phyloP scores from a whole-genome alignment of 108 stramenopile species.

The Schizochytrium sp. region DNA sequence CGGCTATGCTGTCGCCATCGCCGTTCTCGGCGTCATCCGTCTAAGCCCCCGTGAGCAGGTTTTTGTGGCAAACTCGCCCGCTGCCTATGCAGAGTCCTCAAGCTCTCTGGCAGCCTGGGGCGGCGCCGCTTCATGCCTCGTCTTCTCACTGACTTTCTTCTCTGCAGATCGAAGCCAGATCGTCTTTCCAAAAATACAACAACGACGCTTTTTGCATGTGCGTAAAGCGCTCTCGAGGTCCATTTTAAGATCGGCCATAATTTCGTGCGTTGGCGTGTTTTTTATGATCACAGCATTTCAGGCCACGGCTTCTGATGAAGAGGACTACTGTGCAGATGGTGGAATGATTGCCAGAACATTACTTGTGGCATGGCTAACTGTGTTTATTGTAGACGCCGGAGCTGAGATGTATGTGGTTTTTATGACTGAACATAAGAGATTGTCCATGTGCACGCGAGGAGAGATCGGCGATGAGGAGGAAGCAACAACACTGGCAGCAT shows the following conservation, averaged over 20 bases:
- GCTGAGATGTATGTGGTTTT: background rate
- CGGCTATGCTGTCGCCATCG: too few relatives aligned
- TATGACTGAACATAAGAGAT: constrained; percentile 33
- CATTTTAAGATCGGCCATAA: background rate
- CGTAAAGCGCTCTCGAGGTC: background rate
- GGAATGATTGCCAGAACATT: background rate
- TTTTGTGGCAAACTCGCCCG: too few relatives aligned
- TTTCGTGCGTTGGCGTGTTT: background rate
- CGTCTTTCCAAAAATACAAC: background rate
- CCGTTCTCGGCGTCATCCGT: too few relatives aligned
- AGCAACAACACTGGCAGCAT: background rate
- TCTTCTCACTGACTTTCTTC: constrained; percentile 9
- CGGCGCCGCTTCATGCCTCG: background rate
- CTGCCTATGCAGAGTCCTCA: background rate
- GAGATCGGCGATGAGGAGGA: background rate
- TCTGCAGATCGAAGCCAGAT: background rate
- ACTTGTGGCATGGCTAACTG: background rate
- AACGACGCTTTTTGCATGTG: background rate
- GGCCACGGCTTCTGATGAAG: background rate
- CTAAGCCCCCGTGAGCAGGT: too few relatives aligned
- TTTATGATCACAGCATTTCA: background rate
- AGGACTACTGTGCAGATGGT: background rate
- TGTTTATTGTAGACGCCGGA: background rate
- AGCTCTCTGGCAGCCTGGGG: background rate
- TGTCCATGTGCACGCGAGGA: background rate